Percentiles rank a stretch among this genome's conserved stretches.
Evolutionary conservation across 192 early-diverging fungal genomes (phyloP).

Genomic region (Coemansia sp.): DNA sequence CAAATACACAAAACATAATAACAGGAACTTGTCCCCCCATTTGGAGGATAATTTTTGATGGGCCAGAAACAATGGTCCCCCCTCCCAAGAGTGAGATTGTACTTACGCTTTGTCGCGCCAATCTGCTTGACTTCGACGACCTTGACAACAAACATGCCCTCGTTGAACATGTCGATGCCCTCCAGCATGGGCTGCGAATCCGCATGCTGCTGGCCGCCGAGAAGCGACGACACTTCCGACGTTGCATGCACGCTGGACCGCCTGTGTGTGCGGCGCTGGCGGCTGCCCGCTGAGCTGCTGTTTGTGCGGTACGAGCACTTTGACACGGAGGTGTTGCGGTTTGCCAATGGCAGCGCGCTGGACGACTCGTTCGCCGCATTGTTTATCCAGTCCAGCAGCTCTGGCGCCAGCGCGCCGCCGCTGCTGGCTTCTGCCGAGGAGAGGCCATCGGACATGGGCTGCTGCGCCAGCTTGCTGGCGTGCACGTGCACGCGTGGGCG

Average conservation of each 20-base stretch:
- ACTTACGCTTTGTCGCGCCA: conserved; percentile 26
- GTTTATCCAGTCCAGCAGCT: conserved; percentile 52
- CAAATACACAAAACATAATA: not conserved
- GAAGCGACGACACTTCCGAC: conserved; percentile 15
- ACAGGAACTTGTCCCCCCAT: not conserved
- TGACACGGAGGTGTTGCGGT: conserved; percentile 39
- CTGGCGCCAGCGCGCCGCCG: conserved; percentile 25
- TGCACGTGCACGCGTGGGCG: conserved; percentile 48
- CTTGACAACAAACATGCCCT: conserved; percentile 51
- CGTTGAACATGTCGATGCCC: conserved; percentile 20
- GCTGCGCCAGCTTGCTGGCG: conserved; percentile 2
- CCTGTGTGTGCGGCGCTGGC: conserved; percentile 29
- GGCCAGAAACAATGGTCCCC: not conserved
- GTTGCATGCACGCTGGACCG: conserved; percentile 46
- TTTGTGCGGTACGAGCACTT: conserved; percentile 49
- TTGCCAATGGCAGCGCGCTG: conserved; percentile 22
- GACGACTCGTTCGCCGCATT: conserved; percentile 40
- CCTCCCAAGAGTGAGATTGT: not conserved
- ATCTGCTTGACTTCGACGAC: conserved; percentile 45
- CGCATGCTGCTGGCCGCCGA: not conserved
- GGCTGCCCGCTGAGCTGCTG: conserved; percentile 49
- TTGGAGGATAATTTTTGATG: not conserved
- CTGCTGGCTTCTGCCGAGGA: not conserved
- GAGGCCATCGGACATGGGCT: not conserved
- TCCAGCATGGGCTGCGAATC: conserved; percentile 3